These are phyloP conservation scores for Xylariaceae sp. DNA, from an alignment of 2,329 filamentous ascomycete species.

Conservation along the genomic window DNA sequence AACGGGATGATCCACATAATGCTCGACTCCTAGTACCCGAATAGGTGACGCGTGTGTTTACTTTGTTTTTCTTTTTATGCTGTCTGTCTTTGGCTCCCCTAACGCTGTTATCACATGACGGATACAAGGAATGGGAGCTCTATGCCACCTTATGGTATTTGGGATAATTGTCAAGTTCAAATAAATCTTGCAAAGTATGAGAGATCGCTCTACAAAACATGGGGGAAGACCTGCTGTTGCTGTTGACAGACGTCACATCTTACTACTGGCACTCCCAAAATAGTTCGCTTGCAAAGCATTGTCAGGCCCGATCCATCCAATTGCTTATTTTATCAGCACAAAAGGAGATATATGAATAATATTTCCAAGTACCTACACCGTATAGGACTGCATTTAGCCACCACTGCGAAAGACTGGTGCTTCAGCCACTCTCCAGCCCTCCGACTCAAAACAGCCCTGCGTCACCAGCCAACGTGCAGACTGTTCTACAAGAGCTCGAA, in stretches of 20 bases:
- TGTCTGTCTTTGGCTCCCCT: too few species aligned
- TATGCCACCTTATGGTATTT: constrained; percentile 10
- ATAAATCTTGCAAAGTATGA: neutral
- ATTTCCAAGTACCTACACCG: neutral
- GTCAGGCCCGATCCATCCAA: too few species aligned
- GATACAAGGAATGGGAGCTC: constrained; percentile 4
- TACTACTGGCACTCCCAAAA: constrained; percentile 18
- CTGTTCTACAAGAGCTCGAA: neutral
- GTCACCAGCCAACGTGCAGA: neutral
- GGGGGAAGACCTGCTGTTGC: neutral
- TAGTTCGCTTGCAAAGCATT: constrained; percentile 10
- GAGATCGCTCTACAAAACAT: neutral
- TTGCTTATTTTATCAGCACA: too few species aligned
- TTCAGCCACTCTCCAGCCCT: constrained; percentile 10
- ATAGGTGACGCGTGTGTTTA: constrained; percentile 22
- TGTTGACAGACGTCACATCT: constrained; percentile 1
- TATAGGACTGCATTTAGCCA: too few species aligned
- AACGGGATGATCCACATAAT: constrained; percentile 25
- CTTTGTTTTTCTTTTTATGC: constrained; percentile 15
- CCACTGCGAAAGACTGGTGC: constrained; percentile 7
- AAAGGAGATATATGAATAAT: neutral
- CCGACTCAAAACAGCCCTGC: neutral
- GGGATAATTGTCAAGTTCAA: neutral
- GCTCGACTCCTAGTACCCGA: constrained; percentile 3
- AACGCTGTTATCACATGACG: too few species aligned